Percentiles rank a stretch among this genome's conserved stretches.
These are phyloP conservation scores for Euptelea pleiosperma DNA, from an alignment of 164 flowering plant species.

Conservation along the genomic window DNA sequence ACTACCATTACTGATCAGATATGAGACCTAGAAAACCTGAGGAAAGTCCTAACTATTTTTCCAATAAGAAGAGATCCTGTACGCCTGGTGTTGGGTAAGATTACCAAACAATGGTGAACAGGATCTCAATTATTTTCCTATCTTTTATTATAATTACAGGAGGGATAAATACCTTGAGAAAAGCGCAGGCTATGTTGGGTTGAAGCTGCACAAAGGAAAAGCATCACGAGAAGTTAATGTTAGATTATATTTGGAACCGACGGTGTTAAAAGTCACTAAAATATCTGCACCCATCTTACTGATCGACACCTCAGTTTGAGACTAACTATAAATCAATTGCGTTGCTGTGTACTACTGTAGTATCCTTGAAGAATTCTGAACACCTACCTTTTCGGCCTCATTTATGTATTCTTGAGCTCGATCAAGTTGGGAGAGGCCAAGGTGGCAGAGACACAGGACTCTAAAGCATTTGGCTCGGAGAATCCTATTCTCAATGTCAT, in stretches of 20 bases:
- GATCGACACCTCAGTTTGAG: too few species aligned
- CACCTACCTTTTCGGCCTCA: constrained; percentile 83
- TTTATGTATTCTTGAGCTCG: constrained; percentile 84
- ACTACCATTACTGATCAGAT: too few species aligned
- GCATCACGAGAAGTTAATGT: background rate
- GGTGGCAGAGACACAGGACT: constrained; percentile 83
- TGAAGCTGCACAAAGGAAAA: constrained; percentile 61
- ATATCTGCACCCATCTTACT: background rate
- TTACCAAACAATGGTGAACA: too few species aligned
- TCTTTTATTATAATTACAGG: too few species aligned
- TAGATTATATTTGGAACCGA: background rate
- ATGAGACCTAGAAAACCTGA: too few species aligned
- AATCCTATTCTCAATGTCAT: constrained; percentile 50
- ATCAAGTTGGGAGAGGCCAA: constrained; percentile 76
- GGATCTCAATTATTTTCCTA: too few species aligned
- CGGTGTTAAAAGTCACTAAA: background rate
- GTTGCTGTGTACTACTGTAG: too few species aligned
- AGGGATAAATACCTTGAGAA: constrained; percentile 79
- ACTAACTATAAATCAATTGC: too few species aligned
- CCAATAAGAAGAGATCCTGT: too few species aligned
- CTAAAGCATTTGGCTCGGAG: constrained; percentile 86
- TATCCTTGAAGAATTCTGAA: too few species aligned
- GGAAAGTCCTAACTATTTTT: too few species aligned
- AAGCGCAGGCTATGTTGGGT: constrained; percentile 67
- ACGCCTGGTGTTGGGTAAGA: too few species aligned